Evolutionary conservation across 805 yeast genomes (phyloP).

Genomic region (Starmera quercuum): DNA sequence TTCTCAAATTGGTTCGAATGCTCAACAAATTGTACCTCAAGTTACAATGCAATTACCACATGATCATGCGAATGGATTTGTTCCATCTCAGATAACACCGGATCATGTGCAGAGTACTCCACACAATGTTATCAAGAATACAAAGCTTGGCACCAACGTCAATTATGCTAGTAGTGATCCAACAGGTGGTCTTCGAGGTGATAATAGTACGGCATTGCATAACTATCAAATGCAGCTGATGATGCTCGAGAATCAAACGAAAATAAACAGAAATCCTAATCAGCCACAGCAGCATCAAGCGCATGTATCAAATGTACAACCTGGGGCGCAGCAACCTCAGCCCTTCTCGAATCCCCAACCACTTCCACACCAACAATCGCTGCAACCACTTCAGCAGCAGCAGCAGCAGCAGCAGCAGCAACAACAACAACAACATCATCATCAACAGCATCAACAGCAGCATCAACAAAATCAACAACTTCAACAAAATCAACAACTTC

Average conservation of each 20-base stretch:
- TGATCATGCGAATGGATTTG: neutral
- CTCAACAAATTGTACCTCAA: slow-evolving; percentile 7
- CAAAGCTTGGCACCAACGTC: neutral
- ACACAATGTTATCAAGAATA: slow-evolving; percentile 2
- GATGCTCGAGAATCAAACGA: slow-evolving; percentile 69
- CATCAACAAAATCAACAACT: slow-evolving; percentile 1
- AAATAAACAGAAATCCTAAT: slow-evolving; percentile 31
- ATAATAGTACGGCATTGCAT: slow-evolving; percentile 46
- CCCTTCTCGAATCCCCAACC: slow-evolving; percentile 4
- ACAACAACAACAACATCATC: neutral
- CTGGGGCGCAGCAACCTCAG: neutral
- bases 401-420: neutral
- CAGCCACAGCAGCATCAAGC: neutral
- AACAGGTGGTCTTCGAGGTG: slow-evolving; percentile 10
- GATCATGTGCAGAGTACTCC: no score
- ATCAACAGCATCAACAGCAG: slow-evolving; percentile 2
- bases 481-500: neutral
- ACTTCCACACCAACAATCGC: neutral
- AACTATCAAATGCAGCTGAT: slow-evolving; percentile 78
- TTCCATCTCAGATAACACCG: neutral
- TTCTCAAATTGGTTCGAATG: neutral
- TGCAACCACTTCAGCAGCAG: neutral
- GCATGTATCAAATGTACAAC: neutral
- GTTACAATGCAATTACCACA: neutral
- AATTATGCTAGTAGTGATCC: slow-evolving; percentile 5